Base-by-base conservation (phyloP, 805 yeast species). In the Novakomyces olei region DNA sequence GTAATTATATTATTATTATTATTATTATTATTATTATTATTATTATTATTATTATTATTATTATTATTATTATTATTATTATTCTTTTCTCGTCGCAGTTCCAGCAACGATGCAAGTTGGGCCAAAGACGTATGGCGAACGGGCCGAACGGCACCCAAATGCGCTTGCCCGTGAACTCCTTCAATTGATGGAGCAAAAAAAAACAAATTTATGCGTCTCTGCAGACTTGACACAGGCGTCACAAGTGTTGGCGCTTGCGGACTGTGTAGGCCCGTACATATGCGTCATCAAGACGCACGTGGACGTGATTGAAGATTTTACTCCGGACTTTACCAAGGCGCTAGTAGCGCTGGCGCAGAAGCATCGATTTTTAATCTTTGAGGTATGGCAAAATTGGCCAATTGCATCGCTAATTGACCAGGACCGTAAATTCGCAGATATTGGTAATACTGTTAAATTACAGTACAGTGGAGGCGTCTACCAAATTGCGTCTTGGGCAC, bases 401-500 rank as follows among this genome's bases (percentile, higher is more conserved):
- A n/a, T n/a, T n/a, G n/a, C n/a, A n/a, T n/a, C n/a, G n/a, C n/a
- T n/a, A n/a, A n/a, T n/a, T n/a, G n/a, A n/a, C n/a, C n/a, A n/a
- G n/a, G 99, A 88, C 56, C 67, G 99, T 41, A 88, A 88, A 57
- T 88, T 88, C 54, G 98, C 99, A 16, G 99, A 88, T 53, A 88
- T 88, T 44, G 99, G 99, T 12, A 80, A 83, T 48, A 88, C 98
- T 1, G 98, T 88, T 34, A 83, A 85, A 56, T 67, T 79, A 29
- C 98, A 88, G 54, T 88, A 85, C 53, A 60, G 76, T 20, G 79
- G 91, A 25, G 98, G 98, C 29, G 73, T 79, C 7, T 81, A 69
- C 58, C 71, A 68, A 48, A 85, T 85, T 39, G 88, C 92, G 9
- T 58, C 71, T 45, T 88, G 98, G 98, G 71, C 96, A 1, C 94